Base-by-base conservation (phyloP, 2,329 filamentous ascomycete species). In the Talaromyces sp. region DNA sequence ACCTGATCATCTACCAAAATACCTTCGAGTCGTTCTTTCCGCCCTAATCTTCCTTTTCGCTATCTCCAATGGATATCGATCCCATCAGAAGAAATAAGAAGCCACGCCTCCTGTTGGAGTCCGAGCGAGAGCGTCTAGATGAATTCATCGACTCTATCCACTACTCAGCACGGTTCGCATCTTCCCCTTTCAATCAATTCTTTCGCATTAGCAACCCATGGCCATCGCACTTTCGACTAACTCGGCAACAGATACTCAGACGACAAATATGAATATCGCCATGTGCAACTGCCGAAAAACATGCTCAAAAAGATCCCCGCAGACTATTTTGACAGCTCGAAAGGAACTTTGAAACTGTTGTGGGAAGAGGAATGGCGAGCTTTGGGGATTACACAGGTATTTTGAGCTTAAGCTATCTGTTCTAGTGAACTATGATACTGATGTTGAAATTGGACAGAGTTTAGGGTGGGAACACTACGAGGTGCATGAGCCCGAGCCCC, bases 361-460 rank as follows among this genome's bases (percentile, higher is more conserved):
- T 97, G 93, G 92, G 94, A 99, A 75, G 93, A 97, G 62, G 94
- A 99, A 78, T 99, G 94, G 94, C 87, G 94, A 75, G 91, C 89
- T 32, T 82, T 99, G 69, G 94, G 94, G 46, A 99, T 99, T 71
- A 99, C 94, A 62, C 93, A 96, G 86, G 91, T 96, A 78, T 14
- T 36, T 27, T n/a, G 16, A 16, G 44, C 30, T 35, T 24, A 30
- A 30, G 4, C 16, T 16, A 5, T 19, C 19, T n/a, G 32, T 19
- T 29, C 22, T n/a, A 19, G 11, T 3, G 22, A 39, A 43, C 14
- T 30, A 20, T 36, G 50, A 56, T 58, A 35, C 55, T 52, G 35
- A 60, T 40, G 13, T 24, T 19, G 32, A 6, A 42, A 17, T 20
- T 29, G 20, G 30, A 45, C 70, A 97, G 92, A 97, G 93, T 80